Percentiles rank a stretch among this genome's conserved stretches.
These are phyloP conservation scores for Fragaria iinumae DNA, from an alignment of 306 rosid species.

Conservation along the genomic window DNA sequence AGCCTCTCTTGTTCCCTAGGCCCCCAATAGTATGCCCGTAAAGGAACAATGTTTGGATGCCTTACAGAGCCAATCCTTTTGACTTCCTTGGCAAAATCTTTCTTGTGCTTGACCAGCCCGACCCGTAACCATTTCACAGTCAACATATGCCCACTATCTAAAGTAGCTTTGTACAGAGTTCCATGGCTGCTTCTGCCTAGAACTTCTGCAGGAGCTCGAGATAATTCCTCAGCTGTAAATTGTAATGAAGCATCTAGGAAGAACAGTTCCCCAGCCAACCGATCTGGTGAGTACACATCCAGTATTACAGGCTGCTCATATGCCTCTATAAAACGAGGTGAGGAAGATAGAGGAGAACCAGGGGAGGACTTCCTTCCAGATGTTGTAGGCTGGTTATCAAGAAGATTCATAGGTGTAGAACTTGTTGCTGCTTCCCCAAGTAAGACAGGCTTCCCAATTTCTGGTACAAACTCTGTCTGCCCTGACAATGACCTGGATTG, in stretches of 20 bases:
- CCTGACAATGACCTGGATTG: slow-evolving; percentile 77
- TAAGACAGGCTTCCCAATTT: slow-evolving; percentile 58
- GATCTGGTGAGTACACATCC: slow-evolving; percentile 94
- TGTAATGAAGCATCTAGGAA: slow-evolving; percentile 79
- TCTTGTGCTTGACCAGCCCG: slow-evolving; percentile 90
- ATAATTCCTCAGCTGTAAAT: slow-evolving; percentile 92
- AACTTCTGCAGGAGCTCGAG: slow-evolving; percentile 99
- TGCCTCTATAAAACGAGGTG: slow-evolving; percentile 73
- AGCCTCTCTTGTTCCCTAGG: slow-evolving; percentile 99
- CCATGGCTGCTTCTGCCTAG: slow-evolving; percentile 99
- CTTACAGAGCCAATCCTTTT: slow-evolving; percentile 87
- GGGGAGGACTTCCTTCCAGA: slow-evolving; percentile 80
- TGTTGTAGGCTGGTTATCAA: slow-evolving; percentile 65
- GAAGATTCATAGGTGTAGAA: slow-evolving; percentile 56
- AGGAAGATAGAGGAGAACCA: slow-evolving; percentile 78
- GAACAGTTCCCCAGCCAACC: slow-evolving; percentile 87
- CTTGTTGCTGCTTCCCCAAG: slow-evolving; percentile 58
- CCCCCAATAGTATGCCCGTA: slow-evolving; percentile 95
- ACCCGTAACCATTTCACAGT: slow-evolving; percentile 97
- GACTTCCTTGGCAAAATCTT: slow-evolving; percentile 94
- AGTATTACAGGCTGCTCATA: slow-evolving; percentile 75
- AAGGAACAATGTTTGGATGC: slow-evolving; percentile 83
- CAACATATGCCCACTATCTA: slow-evolving; percentile 86
- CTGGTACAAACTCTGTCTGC: slow-evolving; percentile 64
- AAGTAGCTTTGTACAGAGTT: slow-evolving; percentile 93